Evolutionary conservation across 1,139 yeast species (phyloP), one percentile per base, ranked within the genome.

Genomic region (Taiozyma sp.): DNA sequence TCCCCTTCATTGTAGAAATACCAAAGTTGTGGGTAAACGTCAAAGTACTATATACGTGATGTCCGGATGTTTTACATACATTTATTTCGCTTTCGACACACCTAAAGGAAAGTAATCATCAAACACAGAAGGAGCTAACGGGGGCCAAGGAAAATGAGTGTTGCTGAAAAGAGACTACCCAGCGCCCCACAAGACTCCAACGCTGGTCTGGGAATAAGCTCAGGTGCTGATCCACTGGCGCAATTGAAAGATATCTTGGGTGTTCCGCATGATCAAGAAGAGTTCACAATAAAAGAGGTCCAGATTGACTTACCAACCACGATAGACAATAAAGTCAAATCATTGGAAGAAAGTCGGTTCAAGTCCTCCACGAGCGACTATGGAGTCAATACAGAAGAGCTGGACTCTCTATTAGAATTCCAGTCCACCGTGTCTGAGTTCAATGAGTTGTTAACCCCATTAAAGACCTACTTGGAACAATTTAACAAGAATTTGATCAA

Each of bases 401-500:
- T 48, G 10, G 47, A 51, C 6, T 47, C 51, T 13, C 28, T 60
- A 13, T 2, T 47, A 5, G 45, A 52, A 13, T 59, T 59, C 35
- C 40, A 59, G 42, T 3, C 22, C 3, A 48, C 54, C 0, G 54
- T 61, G 24, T 46, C 51, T 4, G 43, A 49, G 22, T 57, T 61
- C 28, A 54, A 56, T 10, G 42, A 42, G 10, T 40, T 58, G 10
- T 43, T 61, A 8, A 46, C 49, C 1, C 64, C 65, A 16, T 48
- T 63, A 9, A 45, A 52, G 6, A 49, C 46, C 1, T 63, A 59
- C 47, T 45, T 64, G 32, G 60, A 64, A 14, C 69, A 72, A 30
- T 87, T 88, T 66, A 82, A 83, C 58, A 55, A 64, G 6, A 84
- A 83, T 54, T 70, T 90, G 55, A 71, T 76, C 7, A 71, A 75